Evolutionary conservation across 805 yeast species (phyloP), one percentile per base, ranked within the genome.

Genomic region (Candida vaughaniae): DNA sequence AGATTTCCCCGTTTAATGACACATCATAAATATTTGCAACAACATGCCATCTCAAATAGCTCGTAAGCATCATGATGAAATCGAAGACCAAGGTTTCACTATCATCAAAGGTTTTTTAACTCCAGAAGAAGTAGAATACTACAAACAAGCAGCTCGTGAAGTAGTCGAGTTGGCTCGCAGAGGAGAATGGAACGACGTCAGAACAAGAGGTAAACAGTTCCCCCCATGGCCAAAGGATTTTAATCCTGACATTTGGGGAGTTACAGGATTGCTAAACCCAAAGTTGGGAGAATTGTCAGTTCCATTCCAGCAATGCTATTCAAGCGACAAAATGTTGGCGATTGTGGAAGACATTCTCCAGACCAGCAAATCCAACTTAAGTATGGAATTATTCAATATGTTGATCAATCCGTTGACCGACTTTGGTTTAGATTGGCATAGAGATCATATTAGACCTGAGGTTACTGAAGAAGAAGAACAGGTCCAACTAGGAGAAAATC

Each of bases 201-300:
- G 79, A 43, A 70, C 77, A 3, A 52, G 69, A 31, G 78, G 77
- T 5, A 73, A 73, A 43, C 79, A 73, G 47, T 73, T 73, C 46
- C 79, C 79, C 6, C 79, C 79, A n/a, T 73, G 79, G 79, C 77
- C 77, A 12, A 58, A 56, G 36, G 67, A 69, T 38, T 69, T 62
- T 46, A 62, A 64, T 36, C 77, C 77, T 3, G 78, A 73, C 41
- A 73, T 73, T 38, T 73, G 79, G 79, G 79, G 79, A 0, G 59
- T 73, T 7, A 53, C 69, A 4, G 74, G 74, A 6, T 57, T 73
- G 30, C 53, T 73, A 49, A 70, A 73, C 44, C 79, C 79, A 0
- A 71, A 63, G 27, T 51, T 71, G 41, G 60, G 62, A 1, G 64
- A 60, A 4, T 44, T 60, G 38, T 53, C 69, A 2, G 16, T 34